A percentile compares a stretch with the other conserved stretches of the same genome.
Evolutionary conservation across 169 alveolate species (phyloP).

Genomic region (Plasmodium inui): DNA sequence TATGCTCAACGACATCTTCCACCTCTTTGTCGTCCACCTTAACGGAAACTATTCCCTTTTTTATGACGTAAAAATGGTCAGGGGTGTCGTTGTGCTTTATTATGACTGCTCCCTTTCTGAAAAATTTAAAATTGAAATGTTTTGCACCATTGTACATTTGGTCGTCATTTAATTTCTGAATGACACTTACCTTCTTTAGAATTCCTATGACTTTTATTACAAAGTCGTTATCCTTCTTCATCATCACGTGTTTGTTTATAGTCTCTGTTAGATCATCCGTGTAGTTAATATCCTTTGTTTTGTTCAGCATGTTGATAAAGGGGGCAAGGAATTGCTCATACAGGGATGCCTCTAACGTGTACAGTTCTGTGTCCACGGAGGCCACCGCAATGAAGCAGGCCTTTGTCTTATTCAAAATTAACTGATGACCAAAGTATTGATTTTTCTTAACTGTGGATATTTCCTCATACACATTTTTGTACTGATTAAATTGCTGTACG

Average conservation of each 20-base stretch:
- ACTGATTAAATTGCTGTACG: conserved; percentile 62
- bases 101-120: conserved; percentile 56
- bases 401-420: conserved; percentile 19
- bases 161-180: conserved; percentile 59
- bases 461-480: conserved; percentile 75
- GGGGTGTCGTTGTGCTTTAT: conserved; percentile 48
- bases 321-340: conserved; percentile 55
- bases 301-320: conserved; percentile 19
- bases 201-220: conserved; percentile 24
- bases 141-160: conserved; percentile 36
- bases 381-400: conserved; percentile 49
- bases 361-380: conserved; percentile 41
- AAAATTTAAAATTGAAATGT: conserved; percentile 44
- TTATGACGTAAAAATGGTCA: conserved; percentile 59
- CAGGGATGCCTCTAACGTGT: conserved; percentile 32
- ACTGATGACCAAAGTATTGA: conserved; percentile 67
- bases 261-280: not conserved
- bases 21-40: conserved; percentile 11
- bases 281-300: conserved; percentile 19
- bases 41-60: conserved; percentile 70
- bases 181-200: conserved; percentile 54
- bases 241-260: conserved; percentile 5
- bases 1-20: not conserved
- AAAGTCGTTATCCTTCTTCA: conserved; percentile 9
- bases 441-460: conserved; percentile 4